Base-by-base conservation (phyloP, 2,329 filamentous ascomycete genomes). In the Harringtonia aguacate region DNA sequence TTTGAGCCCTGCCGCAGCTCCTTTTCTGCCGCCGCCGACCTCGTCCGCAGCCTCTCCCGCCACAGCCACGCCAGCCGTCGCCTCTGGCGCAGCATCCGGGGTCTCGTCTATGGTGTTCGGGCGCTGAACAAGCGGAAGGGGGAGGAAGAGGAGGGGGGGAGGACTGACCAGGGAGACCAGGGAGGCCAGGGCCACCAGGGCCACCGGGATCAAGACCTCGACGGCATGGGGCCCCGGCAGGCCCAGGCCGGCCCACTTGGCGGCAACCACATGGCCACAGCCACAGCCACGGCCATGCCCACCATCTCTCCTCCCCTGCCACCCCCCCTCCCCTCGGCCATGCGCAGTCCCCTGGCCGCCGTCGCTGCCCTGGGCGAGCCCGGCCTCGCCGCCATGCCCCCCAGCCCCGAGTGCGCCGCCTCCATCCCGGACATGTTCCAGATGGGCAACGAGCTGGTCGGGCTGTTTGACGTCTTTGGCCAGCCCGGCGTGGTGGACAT, bases 1-100 rank as follows among this genome's bases (percentile, higher is more conserved):
- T 61, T 64, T 3, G 61, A 60, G 9, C 52, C 53, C 0, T 63
- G 60, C 41, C 53, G 58, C 4, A 55, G 57, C 29, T 58, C 48
- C 4, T 64, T 64, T 22, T 45, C 54, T 4, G 55, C 59, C 0
- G 61, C 58, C 0, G 54, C 61, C 3, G 55, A 59, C 1, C 52
- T 64, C 0, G 54, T 65, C 1, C 51, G 55, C 13, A 55, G 54
- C 1, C 55, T 64, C 18, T 63, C 61, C 1, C 51, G 55, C 0
- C 50, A 62, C 22, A 61, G 56, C n/a, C 50, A 50, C 0, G 57
- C 54, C 0, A 64, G 60, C 24, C 54, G 55, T 1, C 48, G 63
- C 1, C 43, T 62, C 1, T 65, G 61, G 61, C 60, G 59, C 15
- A 63, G 55, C 18, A 62, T 66, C 10, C 51, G 58, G 4, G 41